These are phyloP conservation scores for Alliaria petiolata DNA, from an alignment of 345 rosid species.

Conservation along the genomic window DNA sequence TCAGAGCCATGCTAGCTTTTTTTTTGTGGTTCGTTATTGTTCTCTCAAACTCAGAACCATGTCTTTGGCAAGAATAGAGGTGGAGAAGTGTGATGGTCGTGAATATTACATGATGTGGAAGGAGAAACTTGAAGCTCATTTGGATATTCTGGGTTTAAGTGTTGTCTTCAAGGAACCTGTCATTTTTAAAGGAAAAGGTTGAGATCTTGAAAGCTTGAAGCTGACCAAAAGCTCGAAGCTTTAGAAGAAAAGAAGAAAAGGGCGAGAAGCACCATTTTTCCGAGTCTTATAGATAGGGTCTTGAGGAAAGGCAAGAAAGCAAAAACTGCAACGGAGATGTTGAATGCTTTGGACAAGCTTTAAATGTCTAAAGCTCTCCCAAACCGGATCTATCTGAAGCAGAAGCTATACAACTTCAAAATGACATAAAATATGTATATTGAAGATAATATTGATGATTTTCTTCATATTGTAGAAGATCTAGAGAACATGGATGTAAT, in stretches of 20 bases:
- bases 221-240: neutral
- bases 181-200: accelerated
- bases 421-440: neutral
- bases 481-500: neutral
- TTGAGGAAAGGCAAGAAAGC: neutral
- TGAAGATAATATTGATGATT: neutral
- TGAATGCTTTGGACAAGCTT: no score
- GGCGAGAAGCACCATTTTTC: neutral
- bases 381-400: neutral
- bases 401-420: neutral
- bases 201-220: neutral
- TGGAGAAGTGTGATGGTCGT: neutral
- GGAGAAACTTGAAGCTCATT: neutral
- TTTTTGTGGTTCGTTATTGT: neutral
- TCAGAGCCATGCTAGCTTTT: neutral
- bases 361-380: neutral
- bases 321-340: neutral
- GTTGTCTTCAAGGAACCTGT: neutral
- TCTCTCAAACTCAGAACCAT: neutral
- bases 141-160: neutral
- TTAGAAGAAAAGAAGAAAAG: neutral
- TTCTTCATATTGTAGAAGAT: neutral
- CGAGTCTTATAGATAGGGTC: neutral
- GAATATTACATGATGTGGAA: neutral
- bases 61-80: neutral